Base-by-base conservation (phyloP, 371 early-diverging fungal species). In the Mortierella sp. region DNA sequence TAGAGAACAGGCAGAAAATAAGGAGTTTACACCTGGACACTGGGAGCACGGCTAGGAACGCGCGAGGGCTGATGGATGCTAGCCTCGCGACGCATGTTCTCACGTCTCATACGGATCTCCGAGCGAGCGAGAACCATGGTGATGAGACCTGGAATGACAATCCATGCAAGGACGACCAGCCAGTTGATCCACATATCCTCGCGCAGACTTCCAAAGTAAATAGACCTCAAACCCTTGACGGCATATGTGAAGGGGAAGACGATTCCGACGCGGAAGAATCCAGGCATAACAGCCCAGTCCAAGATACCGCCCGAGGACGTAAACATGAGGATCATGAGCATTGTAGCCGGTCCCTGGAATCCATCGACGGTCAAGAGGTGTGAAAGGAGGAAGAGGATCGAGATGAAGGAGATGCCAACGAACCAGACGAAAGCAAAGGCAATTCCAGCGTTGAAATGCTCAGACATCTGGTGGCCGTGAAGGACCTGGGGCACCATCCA, bases 161-260 rank as follows among this genome's bases (percentile, higher is more conserved):
- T 72, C 79, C 79, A 79, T n/a, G 46, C 79, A 23, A 65, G 14
- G 51, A 79, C 60, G 37, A 66, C 79, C 44, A 79, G 28, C 72
- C 79, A 79, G 55, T 79, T 79, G 63, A 79, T 56, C 79, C 79
- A 79, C 79, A 79, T 79, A 11, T 72, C 23, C 21, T 73, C 49
- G 3, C 47, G 31, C 28, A 62, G 15, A 37, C 65, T 64, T 21
- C 79, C 79, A 70, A 72, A 79, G 57, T 72, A 79, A 37, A 79
- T 69, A 17, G 62, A 15, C 7, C 67, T 51, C 52, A 79, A 11
- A 6, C 79, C 79, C 1, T 58, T 61, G 23, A 73, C 73, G 11
- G 49, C 79, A 44, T 79, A 79, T 1, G 69, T 59, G 56, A 79
- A 72, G 17, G 79, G 79, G 70, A 79, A 79, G 15, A 59, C 60